Conservation (phyloP, 2,329 filamentous ascomycete genomes). For the Aspergillus fructus region DNA sequence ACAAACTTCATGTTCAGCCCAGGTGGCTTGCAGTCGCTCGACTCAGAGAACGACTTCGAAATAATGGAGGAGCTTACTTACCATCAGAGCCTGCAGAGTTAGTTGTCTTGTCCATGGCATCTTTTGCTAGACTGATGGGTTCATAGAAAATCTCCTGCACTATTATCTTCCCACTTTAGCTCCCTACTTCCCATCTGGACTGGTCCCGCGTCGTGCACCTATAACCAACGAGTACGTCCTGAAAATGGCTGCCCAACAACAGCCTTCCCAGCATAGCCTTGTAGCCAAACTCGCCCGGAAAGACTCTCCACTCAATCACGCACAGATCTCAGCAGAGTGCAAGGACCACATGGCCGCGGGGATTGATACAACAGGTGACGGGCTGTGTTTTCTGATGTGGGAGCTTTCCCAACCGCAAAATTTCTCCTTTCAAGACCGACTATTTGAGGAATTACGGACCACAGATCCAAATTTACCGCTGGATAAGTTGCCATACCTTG, state of each 20-base stretch:
- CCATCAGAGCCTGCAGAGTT: constrained; percentile 67
- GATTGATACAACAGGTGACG: constrained; percentile 71
- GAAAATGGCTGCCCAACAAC: constrained; percentile 47
- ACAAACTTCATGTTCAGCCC: constrained; percentile 70
- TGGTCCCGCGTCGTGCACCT: constrained; percentile 58
- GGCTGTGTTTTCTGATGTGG: constrained; percentile 69
- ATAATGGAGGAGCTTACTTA: constrained; percentile 70
- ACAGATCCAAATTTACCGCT: constrained; percentile 38
- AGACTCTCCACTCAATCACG: constrained; percentile 47
- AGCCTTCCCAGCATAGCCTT: constrained; percentile 57
- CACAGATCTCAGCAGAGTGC: constrained; percentile 65
- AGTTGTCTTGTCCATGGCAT: constrained; percentile 23
- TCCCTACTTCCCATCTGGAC: constrained; percentile 47
- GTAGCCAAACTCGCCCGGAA: constrained; percentile 59
- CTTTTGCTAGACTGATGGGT: neutral
- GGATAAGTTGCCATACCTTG: constrained; percentile 54
- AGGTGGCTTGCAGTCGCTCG: constrained; percentile 61
- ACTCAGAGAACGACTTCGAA: constrained; percentile 55
- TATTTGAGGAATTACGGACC: constrained; percentile 54
- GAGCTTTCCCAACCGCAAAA: constrained; percentile 64
- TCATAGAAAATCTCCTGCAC: constrained; percentile 57
- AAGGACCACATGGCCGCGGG: constrained; percentile 71
- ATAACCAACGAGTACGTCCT: constrained; percentile 61
- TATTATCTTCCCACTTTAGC: constrained; percentile 58
- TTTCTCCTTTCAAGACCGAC: constrained; percentile 49